Evolutionary conservation across 768 basidiomycete genomes (phyloP).

Genomic region (Boletus edulis): DNA sequence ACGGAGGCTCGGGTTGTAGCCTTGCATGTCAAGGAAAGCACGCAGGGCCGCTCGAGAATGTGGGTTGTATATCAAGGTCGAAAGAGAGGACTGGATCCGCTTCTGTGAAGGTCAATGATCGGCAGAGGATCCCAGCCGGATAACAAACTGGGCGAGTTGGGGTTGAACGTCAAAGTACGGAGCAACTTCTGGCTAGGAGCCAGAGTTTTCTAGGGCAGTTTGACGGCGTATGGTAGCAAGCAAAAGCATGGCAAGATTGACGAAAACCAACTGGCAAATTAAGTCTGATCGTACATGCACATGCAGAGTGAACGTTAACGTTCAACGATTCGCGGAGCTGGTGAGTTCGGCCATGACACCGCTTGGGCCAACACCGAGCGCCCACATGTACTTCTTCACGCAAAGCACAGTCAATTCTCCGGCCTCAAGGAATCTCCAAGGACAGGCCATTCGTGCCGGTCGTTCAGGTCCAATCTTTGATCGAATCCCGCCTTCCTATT

Average conservation of each 20-base stretch:
- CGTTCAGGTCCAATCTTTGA: slow-evolving; percentile 31
- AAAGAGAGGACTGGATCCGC: slow-evolving; percentile 2
- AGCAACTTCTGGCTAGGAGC: slow-evolving; percentile 12
- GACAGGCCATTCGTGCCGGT: slow-evolving; percentile 27
- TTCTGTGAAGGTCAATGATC: slow-evolving; percentile 28
- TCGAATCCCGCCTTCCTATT: slow-evolving; percentile 39
- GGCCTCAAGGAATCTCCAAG: slow-evolving; percentile 47
- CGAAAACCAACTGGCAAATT: slow-evolving; percentile 27
- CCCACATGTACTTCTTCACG: slow-evolving; percentile 28
- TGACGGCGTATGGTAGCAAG: slow-evolving; percentile 28
- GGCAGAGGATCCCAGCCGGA: slow-evolving; percentile 20
- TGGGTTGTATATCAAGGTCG: slow-evolving; percentile 4
- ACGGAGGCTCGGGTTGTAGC: slow-evolving; percentile 19
- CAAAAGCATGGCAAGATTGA: slow-evolving; percentile 34
- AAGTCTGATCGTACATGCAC: slow-evolving; percentile 32
- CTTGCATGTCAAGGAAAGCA: slow-evolving; percentile 27
- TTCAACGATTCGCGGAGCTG: slow-evolving; percentile 37
- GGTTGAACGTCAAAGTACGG: slow-evolving; percentile 16
- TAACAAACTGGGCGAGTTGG: slow-evolving; percentile 28
- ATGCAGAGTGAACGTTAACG: slow-evolving; percentile 24
- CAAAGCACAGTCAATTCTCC: slow-evolving; percentile 31
- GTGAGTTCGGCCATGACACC: slow-evolving; percentile 27
- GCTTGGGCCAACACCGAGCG: slow-evolving; percentile 33
- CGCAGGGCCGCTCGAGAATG: slow-evolving; percentile 2
- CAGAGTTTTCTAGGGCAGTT: slow-evolving; percentile 26